Conservation (phyloP, 768 basidiomycete species). For the Porpolomopsis calyptriformis region DNA sequence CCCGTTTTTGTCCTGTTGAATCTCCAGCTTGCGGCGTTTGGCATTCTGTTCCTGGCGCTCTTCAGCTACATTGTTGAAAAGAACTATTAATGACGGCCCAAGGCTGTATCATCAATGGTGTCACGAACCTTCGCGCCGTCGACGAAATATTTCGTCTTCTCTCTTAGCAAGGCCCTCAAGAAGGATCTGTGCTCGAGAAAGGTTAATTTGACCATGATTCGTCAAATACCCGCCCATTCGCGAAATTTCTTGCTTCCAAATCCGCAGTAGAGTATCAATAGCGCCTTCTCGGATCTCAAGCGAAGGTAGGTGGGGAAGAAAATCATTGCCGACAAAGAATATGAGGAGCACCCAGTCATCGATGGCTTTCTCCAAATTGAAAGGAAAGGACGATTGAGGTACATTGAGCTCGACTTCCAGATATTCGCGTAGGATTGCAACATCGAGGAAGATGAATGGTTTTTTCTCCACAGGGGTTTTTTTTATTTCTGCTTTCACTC, state of each 20-base stretch:
- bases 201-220: constrained; percentile 80
- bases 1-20: constrained; percentile 30
- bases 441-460: constrained; percentile 99
- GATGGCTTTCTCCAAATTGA: constrained; percentile 91
- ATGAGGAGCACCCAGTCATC: constrained; percentile 99
- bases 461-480: constrained; percentile 69
- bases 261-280: constrained; percentile 91
- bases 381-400: constrained; percentile 65
- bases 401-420: constrained; percentile 92
- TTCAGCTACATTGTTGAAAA: constrained; percentile 51
- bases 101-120: constrained; percentile 10
- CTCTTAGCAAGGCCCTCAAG: constrained; percentile 87
- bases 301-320: constrained; percentile 94
- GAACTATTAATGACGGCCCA: constrained; percentile 19
- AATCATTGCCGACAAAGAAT: constrained; percentile 99
- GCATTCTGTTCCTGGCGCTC: constrained; percentile 87
- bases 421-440: constrained; percentile 91
- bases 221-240: constrained; percentile 98
- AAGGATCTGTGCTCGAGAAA: constrained; percentile 84
- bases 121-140: constrained; percentile 79
- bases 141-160: constrained; percentile 93
- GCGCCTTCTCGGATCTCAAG: constrained; percentile 99
- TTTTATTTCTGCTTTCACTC: constrained; percentile 59
- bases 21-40: constrained; percentile 72
- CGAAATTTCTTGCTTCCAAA: constrained; percentile 89